Evolutionary conservation across 306 rosid species (phyloP), one percentile per base, ranked within the genome.

Genomic region (Echinosophora koreensis): DNA sequence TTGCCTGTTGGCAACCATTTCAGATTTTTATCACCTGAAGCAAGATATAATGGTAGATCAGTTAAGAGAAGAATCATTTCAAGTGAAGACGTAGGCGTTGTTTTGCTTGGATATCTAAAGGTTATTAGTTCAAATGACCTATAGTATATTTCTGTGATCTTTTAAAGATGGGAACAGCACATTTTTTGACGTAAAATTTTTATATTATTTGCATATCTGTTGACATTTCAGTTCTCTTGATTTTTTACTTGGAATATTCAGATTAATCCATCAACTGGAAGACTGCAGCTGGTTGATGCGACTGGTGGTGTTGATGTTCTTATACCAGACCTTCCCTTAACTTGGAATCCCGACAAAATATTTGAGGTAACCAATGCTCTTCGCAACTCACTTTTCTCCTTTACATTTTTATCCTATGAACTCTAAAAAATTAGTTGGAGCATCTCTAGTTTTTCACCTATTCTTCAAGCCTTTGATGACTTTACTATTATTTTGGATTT

Each of bases 201-300:
- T 54, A 56, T 38, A 49, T 35, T 63, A 65, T 57, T 47, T 56
- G 49, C 68, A 85, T 41, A 30, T 62, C 63, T 52, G 27, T 61
- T 58, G 17, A 35, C 69, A 42, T 44, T 73, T 46, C 52, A 73
- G 71, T 79, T 55, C 55, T 61, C 55, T 61, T 16, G 30, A 27
- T 51, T 69, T 17, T 67, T 17, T 67, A 59, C 78, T 51, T 49
- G 82, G 79, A 56, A 74, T 76, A 62, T 78, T 72, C 89, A 94
- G 98, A 72, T 87, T 78, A 85, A 85, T 77, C 87, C 85, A 59
- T 61, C 74, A 44, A 88, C 93, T 46, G 89, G 92, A 80, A 87
- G 88, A 86, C 86, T 95, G 78, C 98, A 85, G 84, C 80, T 95
- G 85, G 90, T 88, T 85, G 98, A 95, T 81, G 90, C 89, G 11